A percentile compares a stretch with the other conserved stretches of the same genome.
Conservation (phyloP, 1,284 basidiomycete species). For the Malassezia slooffiae region DNA sequence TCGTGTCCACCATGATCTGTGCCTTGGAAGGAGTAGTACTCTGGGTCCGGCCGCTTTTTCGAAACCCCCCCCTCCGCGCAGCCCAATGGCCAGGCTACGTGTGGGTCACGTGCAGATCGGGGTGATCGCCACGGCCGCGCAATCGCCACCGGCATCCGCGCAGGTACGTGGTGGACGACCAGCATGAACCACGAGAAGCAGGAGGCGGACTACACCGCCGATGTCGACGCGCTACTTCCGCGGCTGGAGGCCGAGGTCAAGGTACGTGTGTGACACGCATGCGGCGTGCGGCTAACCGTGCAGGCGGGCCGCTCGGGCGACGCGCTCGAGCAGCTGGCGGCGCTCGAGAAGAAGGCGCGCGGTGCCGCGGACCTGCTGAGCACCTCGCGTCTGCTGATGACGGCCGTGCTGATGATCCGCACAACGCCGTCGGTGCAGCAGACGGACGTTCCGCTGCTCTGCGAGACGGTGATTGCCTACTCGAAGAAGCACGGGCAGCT, state of each 20-base stretch:
- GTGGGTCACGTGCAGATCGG: too few species aligned
- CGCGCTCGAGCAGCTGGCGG: constrained; percentile 76
- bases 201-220: constrained; percentile 52
- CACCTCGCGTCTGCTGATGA: constrained; percentile 73
- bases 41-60: too few species aligned
- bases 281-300: too few species aligned
- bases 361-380: constrained; percentile 88
- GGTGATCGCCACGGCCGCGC: too few species aligned
- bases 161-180: too few species aligned
- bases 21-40: background rate
- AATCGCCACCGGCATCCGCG: too few species aligned
- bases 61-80: too few species aligned
- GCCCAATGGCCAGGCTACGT: too few species aligned
- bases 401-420: constrained; percentile 50
- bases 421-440: constrained; percentile 18
- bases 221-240: constrained; percentile 51
- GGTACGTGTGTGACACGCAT: too few species aligned
- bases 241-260: constrained; percentile 49
- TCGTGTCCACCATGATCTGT: constrained; percentile 10
- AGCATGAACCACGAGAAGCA: constrained; percentile 48
- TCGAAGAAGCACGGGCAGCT: constrained; percentile 97
- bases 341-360: constrained; percentile 87
- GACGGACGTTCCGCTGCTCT: constrained; percentile 30
- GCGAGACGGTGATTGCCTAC: constrained; percentile 31
- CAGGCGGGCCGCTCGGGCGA: constrained; percentile 45